Percentiles rank a stretch among this genome's conserved stretches.
Evolutionary conservation across 2,329 filamentous ascomycete genomes (phyloP).

Genomic region (Rhinocladiella similis): DNA sequence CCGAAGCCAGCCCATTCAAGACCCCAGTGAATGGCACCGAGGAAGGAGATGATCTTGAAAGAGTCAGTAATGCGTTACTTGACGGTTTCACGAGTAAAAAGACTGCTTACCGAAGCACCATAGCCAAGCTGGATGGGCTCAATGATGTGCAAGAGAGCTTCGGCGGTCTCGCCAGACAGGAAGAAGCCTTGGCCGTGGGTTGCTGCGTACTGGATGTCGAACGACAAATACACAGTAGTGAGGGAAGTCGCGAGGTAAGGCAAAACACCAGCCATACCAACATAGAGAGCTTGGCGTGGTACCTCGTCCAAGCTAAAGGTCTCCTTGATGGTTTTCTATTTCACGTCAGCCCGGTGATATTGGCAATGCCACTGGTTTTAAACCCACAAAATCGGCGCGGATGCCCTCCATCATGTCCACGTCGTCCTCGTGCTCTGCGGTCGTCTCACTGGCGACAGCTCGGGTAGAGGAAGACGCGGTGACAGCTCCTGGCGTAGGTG

Average conservation of each 20-base stretch:
- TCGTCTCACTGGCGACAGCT: slow-evolving; percentile 48
- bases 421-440: slow-evolving; percentile 38
- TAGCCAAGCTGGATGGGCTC: slow-evolving; percentile 90
- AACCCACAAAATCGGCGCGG: slow-evolving; percentile 59
- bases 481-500: slow-evolving; percentile 61
- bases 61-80: slow-evolving; percentile 6
- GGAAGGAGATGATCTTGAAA: slow-evolving; percentile 79
- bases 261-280: slow-evolving; percentile 75
- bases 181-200: slow-evolving; percentile 62
- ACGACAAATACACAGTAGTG: slow-evolving; percentile 78
- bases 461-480: slow-evolving; percentile 58
- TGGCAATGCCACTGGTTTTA: background rate
- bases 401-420: slow-evolving; percentile 55
- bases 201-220: slow-evolving; percentile 72
- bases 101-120: slow-evolving; percentile 71
- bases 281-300: slow-evolving; percentile 65
- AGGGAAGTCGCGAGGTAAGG: slow-evolving; percentile 85
- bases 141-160: slow-evolving; percentile 69
- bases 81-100: background rate
- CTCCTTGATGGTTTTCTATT: slow-evolving; percentile 64
- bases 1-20: slow-evolving; percentile 76
- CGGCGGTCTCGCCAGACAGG: slow-evolving; percentile 70
- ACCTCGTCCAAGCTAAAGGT: slow-evolving; percentile 66
- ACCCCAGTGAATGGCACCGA: slow-evolving; percentile 92
- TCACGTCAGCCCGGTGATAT: background rate